Conservation (phyloP, 768 basidiomycete species). For the Lentinula detonsa region DNA sequence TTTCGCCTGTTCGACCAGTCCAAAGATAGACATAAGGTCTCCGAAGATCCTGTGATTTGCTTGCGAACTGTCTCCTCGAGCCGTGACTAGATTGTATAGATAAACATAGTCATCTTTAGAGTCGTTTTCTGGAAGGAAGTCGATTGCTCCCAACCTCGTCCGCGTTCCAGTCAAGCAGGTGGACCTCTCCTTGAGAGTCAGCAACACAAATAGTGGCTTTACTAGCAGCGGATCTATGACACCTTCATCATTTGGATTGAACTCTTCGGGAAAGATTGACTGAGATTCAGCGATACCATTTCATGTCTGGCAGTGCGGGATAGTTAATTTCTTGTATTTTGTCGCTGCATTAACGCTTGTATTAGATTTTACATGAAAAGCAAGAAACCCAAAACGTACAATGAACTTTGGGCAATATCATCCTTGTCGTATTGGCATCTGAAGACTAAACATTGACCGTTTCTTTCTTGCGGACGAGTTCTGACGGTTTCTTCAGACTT, state of each 20-base stretch:
- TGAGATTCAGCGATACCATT: slow-evolving; percentile 56
- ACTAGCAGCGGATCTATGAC: slow-evolving; percentile 38
- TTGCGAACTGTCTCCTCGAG: slow-evolving; percentile 37
- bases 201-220: slow-evolving; percentile 63
- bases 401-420: slow-evolving; percentile 6
- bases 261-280: neutral
- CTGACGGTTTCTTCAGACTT: slow-evolving; percentile 10
- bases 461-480: slow-evolving; percentile 32
- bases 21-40: slow-evolving; percentile 79
- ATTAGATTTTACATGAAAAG: neutral
- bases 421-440: slow-evolving; percentile 16
- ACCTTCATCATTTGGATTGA: slow-evolving; percentile 34
- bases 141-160: slow-evolving; percentile 33
- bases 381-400: slow-evolving; percentile 24
- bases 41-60: slow-evolving; percentile 39
- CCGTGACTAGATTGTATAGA: slow-evolving; percentile 24
- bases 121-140: neutral
- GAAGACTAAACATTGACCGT: slow-evolving; percentile 73
- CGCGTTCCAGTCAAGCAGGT: slow-evolving; percentile 50
- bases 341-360: slow-evolving; percentile 24
- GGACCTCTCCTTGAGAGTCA: slow-evolving; percentile 78
- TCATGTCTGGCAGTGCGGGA: slow-evolving; percentile 88
- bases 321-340: slow-evolving; percentile 65
- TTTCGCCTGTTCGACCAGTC: slow-evolving; percentile 83
- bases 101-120: neutral